Conservation (phyloP, 192 early-diverging fungal genomes). For the Phycomyces blakesleeanus region DNA sequence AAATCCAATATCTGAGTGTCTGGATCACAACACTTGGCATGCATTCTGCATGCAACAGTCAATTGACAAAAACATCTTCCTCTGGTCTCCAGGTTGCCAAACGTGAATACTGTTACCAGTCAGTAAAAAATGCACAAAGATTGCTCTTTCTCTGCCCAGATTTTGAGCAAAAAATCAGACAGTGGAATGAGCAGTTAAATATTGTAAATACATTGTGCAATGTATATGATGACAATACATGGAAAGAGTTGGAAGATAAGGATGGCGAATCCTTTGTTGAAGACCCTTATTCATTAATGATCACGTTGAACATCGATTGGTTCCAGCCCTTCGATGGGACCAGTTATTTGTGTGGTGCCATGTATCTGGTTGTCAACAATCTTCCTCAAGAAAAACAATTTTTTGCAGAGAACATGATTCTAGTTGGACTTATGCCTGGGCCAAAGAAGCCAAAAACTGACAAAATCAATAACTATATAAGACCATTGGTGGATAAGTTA, state of each 20-base stretch:
- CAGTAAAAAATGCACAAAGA: too few species aligned
- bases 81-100: too few species aligned
- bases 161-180: too few species aligned
- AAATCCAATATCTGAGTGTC: too few species aligned
- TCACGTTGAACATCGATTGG: slow-evolving; percentile 7
- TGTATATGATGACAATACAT: not conserved
- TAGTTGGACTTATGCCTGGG: slow-evolving; percentile 9
- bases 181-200: too few species aligned
- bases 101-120: too few species aligned
- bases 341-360: not conserved
- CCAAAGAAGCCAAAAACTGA: not conserved
- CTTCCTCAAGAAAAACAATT: slow-evolving; percentile 4
- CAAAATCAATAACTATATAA: not conserved
- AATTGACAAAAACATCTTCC: too few species aligned
- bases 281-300: not conserved
- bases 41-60: too few species aligned
- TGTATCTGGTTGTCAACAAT: slow-evolving; percentile 2
- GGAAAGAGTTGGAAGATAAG: not conserved
- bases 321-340: not conserved
- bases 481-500: not conserved
- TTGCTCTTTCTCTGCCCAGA: too few species aligned
- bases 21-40: too few species aligned
- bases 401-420: not conserved
- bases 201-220: too few species aligned
- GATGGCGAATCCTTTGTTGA: not conserved